A percentile compares a stretch with the other conserved stretches of the same genome.
Evolutionary conservation across 192 early-diverging fungal genomes (phyloP).

Genomic region (Backusella mclennaniae): DNA sequence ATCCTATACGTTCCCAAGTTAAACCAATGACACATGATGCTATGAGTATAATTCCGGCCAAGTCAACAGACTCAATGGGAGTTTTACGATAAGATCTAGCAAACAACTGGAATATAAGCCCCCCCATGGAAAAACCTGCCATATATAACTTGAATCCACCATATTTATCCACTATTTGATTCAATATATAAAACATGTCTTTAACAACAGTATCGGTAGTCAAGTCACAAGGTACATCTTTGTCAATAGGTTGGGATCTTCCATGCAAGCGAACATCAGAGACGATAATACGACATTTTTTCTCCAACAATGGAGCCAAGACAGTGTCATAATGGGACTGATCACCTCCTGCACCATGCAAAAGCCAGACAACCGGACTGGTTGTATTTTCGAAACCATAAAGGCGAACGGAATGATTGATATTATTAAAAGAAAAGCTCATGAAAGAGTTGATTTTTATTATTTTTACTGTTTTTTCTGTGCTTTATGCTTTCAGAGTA

Average conservation of each 20-base stretch:
- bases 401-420: not conserved
- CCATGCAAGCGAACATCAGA: conserved; percentile 45
- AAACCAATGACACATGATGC: not conserved
- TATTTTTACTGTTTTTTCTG: not conserved
- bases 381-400: not conserved
- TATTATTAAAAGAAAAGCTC: not conserved
- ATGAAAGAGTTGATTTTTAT: not conserved
- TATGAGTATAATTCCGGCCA: not conserved
- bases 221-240: not conserved
- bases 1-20: not conserved
- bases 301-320: conserved; percentile 38
- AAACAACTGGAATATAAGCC: not conserved
- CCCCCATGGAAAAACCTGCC: conserved; percentile 24
- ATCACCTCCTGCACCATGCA: conserved; percentile 30
- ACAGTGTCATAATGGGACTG: conserved; percentile 17
- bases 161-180: not conserved
- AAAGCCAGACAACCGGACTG: conserved; percentile 1
- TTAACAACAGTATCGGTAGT: not conserved
- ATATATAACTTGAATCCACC: not conserved
- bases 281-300: conserved; percentile 45
- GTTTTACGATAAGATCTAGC: not conserved
- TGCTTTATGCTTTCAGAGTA: not conserved
- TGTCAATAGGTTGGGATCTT: conserved; percentile 26
- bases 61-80: not conserved
- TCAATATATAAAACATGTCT: not conserved